Evolutionary conservation across 2,329 filamentous ascomycete species (phyloP).

Genomic region (Pseudogymnoascus sp.): DNA sequence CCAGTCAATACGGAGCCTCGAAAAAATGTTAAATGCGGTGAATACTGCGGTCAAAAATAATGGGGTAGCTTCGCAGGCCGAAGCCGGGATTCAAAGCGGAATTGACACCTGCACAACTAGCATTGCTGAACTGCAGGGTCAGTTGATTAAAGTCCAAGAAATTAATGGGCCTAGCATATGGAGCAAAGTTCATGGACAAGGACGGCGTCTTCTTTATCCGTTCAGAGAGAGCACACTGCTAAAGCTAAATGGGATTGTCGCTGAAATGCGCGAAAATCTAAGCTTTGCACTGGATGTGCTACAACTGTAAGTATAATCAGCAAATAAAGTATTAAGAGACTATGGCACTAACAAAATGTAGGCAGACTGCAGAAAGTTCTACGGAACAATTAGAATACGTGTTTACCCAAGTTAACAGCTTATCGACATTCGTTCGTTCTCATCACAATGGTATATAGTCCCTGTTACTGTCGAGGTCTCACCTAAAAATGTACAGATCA

Average conservation of each 20-base stretch:
- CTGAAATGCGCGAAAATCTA: constrained; percentile 11
- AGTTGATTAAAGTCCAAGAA: background rate
- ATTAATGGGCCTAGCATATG: background rate
- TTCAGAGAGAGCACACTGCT: constrained; percentile 15
- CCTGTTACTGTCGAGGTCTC: background rate
- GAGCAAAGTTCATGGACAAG: constrained; percentile 11
- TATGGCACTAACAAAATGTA: background rate
- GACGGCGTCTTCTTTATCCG: constrained; percentile 13
- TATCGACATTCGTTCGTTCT: background rate
- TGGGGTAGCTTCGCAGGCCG: background rate
- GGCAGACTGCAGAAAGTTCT: background rate
- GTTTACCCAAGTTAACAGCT: background rate
- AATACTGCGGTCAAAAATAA: background rate
- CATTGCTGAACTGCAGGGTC: background rate
- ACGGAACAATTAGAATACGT: background rate
- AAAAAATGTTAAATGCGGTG: background rate
- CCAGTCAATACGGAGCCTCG: background rate
- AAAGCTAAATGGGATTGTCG: constrained; percentile 12
- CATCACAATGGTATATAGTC: background rate
- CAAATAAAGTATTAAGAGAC: background rate
- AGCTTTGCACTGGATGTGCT: constrained; percentile 11
- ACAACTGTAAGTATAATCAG: constrained; percentile 12
- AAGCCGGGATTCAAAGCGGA: background rate
- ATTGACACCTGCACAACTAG: background rate
- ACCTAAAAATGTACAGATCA: background rate